These are phyloP conservation scores for Fragaria ananassa DNA, from an alignment of 306 rosid species.

Conservation along the genomic window DNA sequence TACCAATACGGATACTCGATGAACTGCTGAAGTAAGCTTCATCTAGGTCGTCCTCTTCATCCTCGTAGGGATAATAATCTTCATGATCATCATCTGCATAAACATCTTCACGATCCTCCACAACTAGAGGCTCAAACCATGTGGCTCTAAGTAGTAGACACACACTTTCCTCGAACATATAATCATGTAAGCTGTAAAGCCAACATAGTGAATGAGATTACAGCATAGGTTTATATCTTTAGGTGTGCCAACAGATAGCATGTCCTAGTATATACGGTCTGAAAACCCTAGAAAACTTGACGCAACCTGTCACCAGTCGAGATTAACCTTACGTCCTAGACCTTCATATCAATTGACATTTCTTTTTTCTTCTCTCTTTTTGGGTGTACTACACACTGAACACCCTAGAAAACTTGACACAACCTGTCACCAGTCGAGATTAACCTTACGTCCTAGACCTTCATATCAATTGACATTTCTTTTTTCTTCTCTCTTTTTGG, in stretches of 20 bases:
- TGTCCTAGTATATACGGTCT: background rate
- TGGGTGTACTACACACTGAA: background rate
- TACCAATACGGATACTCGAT: conserved; percentile 67
- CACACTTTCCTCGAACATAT: conserved; percentile 90
- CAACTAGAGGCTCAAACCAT: conserved; percentile 65
- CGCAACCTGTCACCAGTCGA: background rate
- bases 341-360: background rate
- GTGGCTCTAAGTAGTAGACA: conserved; percentile 82
- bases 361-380: background rate
- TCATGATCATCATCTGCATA: conserved; percentile 35
- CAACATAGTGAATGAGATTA: background rate
- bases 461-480: background rate
- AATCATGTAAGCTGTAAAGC: conserved; percentile 60
- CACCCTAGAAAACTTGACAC: background rate
- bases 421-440: background rate
- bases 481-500: background rate
- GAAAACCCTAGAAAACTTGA: background rate
- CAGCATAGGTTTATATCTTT: background rate
- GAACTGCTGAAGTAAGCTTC: conserved; percentile 55
- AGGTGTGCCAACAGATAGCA: background rate
- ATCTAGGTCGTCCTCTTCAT: conserved; percentile 52
- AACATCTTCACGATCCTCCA: conserved; percentile 40
- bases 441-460: background rate
- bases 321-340: background rate
- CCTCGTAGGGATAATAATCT: conserved; percentile 49